These are phyloP conservation scores for Hawksworthiomyces lignivorus DNA, from an alignment of 2,329 filamentous ascomycete species.

Conservation along the genomic window DNA sequence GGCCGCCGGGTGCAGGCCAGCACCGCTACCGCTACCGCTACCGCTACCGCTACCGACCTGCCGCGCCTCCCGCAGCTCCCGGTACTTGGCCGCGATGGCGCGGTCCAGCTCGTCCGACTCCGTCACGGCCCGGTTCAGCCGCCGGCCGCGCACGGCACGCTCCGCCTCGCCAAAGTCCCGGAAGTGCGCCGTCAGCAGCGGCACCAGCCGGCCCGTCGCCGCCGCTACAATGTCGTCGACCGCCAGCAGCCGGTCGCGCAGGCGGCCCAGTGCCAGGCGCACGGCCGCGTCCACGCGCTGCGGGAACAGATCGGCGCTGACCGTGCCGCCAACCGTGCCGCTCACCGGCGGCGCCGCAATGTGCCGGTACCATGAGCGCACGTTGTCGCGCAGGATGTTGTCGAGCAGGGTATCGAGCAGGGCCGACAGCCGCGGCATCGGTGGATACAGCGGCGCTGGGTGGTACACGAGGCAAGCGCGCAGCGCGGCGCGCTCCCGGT, in stretches of 20 bases:
- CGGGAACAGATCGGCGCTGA: constrained; percentile 46
- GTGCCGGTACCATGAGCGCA: constrained; percentile 78
- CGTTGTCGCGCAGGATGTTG: constrained; percentile 72
- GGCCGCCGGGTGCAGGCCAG: constrained; percentile 79
- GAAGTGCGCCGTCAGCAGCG: constrained; percentile 81
- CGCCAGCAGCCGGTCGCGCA: constrained; percentile 64
- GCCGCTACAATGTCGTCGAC: constrained; percentile 86
- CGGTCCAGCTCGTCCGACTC: constrained; percentile 94
- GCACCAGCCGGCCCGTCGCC: constrained; percentile 73
- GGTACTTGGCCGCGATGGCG: constrained; percentile 91
- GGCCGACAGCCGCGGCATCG: constrained; percentile 69
- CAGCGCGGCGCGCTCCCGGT: constrained; percentile 59
- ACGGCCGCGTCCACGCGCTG: constrained; percentile 81
- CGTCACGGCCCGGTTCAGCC: constrained; percentile 81
- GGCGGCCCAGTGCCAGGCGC: constrained; percentile 60
- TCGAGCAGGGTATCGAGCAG: constrained; percentile 73
- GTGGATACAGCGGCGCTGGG: constrained; percentile 62
- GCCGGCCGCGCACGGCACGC: constrained; percentile 73
- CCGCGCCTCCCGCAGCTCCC: constrained; percentile 36
- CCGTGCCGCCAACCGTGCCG: background rate
- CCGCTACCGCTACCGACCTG: background rate
- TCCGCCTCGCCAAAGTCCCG: constrained; percentile 89
- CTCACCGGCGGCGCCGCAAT: constrained; percentile 60
- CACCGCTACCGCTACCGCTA: constrained; percentile 24
- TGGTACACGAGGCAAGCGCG: constrained; percentile 56